Evolutionary conservation across 345 rosid species (phyloP).

Genomic region (Limnanthes douglasii): DNA sequence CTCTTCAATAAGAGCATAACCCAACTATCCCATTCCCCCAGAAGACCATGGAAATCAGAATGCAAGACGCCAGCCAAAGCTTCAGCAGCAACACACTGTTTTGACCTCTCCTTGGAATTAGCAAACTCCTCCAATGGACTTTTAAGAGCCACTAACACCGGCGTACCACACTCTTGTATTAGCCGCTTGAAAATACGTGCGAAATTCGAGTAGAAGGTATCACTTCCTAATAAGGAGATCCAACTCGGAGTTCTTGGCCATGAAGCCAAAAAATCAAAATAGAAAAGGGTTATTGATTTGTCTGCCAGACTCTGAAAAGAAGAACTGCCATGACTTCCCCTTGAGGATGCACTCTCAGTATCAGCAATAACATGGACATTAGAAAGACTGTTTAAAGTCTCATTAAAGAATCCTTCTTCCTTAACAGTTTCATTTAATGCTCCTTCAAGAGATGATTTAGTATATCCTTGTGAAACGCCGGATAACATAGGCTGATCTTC

Average conservation of each 20-base stretch:
- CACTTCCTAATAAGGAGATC: slow-evolving; percentile 86
- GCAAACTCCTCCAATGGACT: slow-evolving; percentile 70
- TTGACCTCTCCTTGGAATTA: slow-evolving; percentile 84
- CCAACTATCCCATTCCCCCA: slow-evolving; percentile 86
- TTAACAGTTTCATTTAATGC: slow-evolving; percentile 63
- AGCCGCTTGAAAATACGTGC: slow-evolving; percentile 93
- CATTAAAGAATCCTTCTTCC: slow-evolving; percentile 85
- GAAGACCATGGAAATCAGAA: slow-evolving; percentile 77
- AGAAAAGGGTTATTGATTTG: slow-evolving; percentile 90
- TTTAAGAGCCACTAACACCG: slow-evolving; percentile 56
- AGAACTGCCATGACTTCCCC: slow-evolving; percentile 72
- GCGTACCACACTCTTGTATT: slow-evolving; percentile 87
- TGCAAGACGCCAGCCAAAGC: slow-evolving; percentile 90
- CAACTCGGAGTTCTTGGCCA: slow-evolving; percentile 99
- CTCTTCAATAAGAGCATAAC: slow-evolving; percentile 68
- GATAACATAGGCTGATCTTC: slow-evolving; percentile 29
- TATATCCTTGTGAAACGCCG: slow-evolving; percentile 20
- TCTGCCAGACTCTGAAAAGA: slow-evolving; percentile 86
- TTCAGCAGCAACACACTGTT: slow-evolving; percentile 99
- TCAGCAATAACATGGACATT: slow-evolving; percentile 92
- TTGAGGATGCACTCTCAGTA: slow-evolving; percentile 52
- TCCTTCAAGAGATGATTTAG: slow-evolving; percentile 62
- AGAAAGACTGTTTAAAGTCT: slow-evolving; percentile 86
- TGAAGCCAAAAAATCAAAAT: slow-evolving; percentile 88
- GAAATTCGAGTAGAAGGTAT: slow-evolving; percentile 83